A percentile compares a stretch with the other conserved stretches of the same genome.
phyloP scores from a whole-genome alignment of 805 yeast genomes.

The Blastobotrys terrestris region DNA sequence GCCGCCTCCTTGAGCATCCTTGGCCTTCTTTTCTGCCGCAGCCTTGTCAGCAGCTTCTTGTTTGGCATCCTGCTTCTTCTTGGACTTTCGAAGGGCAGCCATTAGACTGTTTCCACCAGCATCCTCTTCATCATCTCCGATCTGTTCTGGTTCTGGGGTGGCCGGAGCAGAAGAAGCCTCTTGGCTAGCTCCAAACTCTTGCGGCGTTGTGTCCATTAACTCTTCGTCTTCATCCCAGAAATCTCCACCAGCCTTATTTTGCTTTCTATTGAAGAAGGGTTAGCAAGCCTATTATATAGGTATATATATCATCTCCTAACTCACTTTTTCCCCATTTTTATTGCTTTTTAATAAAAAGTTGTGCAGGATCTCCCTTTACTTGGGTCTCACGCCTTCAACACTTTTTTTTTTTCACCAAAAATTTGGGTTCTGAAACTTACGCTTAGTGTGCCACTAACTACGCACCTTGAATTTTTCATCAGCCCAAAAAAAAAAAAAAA shows the following conservation, averaged over 20 bases:
- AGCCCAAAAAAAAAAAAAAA: too few relatives aligned
- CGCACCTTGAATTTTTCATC: too few relatives aligned
- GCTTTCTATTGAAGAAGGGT: slow-evolving; percentile 47
- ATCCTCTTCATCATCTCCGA: slow-evolving; percentile 25
- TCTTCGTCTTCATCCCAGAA: slow-evolving; percentile 76
- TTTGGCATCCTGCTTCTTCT: slow-evolving; percentile 68
- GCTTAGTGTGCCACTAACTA: too few relatives aligned
- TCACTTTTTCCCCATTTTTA: slow-evolving; percentile 5
- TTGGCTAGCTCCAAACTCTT: slow-evolving; percentile 43
- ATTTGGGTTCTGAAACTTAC: too few relatives aligned
- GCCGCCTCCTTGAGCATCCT: slow-evolving; percentile 38
- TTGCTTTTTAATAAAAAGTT: too few relatives aligned
- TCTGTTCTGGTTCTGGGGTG: slow-evolving; percentile 32
- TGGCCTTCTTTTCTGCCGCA: slow-evolving; percentile 26
- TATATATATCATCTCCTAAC: neutral
- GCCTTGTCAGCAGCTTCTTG: slow-evolving; percentile 55
- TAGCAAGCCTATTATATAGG: neutral
- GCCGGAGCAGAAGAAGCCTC: slow-evolving; percentile 11
- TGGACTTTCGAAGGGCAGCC: slow-evolving; percentile 74
- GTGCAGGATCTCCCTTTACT: too few relatives aligned
- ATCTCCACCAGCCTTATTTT: slow-evolving; percentile 59
- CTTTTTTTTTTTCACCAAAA: neutral
- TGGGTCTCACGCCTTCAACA: too few relatives aligned
- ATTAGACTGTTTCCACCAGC: slow-evolving; percentile 61
- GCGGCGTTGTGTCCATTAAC: slow-evolving; percentile 43